Evolutionary conservation across 2,329 filamentous ascomycete species (phyloP).

Genomic region (Hymenoscyphus repandus): DNA sequence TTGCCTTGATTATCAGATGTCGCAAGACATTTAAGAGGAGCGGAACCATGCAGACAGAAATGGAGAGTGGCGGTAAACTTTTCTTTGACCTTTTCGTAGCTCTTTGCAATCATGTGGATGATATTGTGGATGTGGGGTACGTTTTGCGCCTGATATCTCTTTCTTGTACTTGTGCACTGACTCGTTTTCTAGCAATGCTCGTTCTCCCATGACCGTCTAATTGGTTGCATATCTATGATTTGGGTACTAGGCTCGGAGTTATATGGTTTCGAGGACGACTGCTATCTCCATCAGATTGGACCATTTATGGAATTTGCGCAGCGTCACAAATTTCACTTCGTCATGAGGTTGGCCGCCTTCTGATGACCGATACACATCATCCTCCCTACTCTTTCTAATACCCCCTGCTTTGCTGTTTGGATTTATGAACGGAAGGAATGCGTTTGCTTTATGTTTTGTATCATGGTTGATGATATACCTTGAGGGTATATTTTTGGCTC

Average conservation of each 20-base stretch:
- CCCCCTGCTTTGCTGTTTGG: slow-evolving; percentile 30
- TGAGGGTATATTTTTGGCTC: slow-evolving; percentile 15
- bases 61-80: slow-evolving; percentile 79
- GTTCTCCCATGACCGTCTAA: slow-evolving; percentile 50
- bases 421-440: slow-evolving; percentile 28
- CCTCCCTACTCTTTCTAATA: slow-evolving; percentile 37
- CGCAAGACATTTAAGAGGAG: slow-evolving; percentile 87
- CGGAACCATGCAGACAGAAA: slow-evolving; percentile 92
- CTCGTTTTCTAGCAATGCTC: slow-evolving; percentile 39
- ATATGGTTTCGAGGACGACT: slow-evolving; percentile 30
- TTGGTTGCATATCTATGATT: slow-evolving; percentile 23
- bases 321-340: slow-evolving; percentile 33
- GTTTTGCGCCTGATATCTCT: slow-evolving; percentile 23
- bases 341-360: slow-evolving; percentile 43
- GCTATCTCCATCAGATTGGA: slow-evolving; percentile 35
- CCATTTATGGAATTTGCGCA: slow-evolving; percentile 29
- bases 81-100: slow-evolving; percentile 95
- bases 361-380: slow-evolving; percentile 36
- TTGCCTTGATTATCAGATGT: slow-evolving; percentile 85
- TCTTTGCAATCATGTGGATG: slow-evolving; percentile 83
- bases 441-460: slow-evolving; percentile 22
- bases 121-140: slow-evolving; percentile 54
- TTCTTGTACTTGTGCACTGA: slow-evolving; percentile 1
- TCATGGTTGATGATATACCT: slow-evolving; percentile 8
- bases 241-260: slow-evolving; percentile 30